Conservation (phyloP, 176 grass and related monocot species). For the Ensete ventricosum region DNA sequence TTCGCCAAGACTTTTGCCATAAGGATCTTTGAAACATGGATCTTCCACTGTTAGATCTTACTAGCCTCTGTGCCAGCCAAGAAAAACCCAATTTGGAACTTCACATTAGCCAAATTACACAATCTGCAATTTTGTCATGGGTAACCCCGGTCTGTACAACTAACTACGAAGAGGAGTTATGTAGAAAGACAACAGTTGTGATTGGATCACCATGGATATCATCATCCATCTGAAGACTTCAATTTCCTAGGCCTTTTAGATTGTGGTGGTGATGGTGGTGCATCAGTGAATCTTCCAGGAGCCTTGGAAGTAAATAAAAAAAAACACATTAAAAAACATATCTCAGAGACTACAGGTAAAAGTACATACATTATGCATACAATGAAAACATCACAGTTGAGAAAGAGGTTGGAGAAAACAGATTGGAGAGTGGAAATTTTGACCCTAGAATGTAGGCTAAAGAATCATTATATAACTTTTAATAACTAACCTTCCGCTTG, state of each 20-base stretch:
- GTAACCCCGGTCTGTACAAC: too few species aligned
- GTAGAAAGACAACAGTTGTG: too few species aligned
- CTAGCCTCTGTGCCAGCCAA: too few species aligned
- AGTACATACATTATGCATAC: neutral
- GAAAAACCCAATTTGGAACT: too few species aligned
- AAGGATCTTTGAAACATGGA: too few species aligned
- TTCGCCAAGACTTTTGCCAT: too few species aligned
- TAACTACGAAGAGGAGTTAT: too few species aligned
- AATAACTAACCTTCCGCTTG: conserved; percentile 81
- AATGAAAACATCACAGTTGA: neutral
- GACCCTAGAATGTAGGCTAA: neutral
- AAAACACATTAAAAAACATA: conserved; percentile 6
- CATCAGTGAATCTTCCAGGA: conserved; percentile 62
- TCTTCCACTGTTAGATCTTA: too few species aligned
- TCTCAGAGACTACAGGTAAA: neutral
- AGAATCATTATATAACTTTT: neutral
- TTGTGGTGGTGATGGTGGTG: conserved; percentile 73
- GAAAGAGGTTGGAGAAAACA: conserved; percentile 1
- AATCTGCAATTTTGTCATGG: too few species aligned
- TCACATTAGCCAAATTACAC: too few species aligned
- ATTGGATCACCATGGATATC: too few species aligned
- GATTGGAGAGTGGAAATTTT: conserved; percentile 1
- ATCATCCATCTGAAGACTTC: conserved; percentile 67
- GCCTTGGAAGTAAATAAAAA: conserved; percentile 29
- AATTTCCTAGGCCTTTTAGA: conserved; percentile 83